These are phyloP conservation scores for Trifolium fragiferum DNA, from an alignment of 306 rosid genomes.

Conservation along the genomic window DNA sequence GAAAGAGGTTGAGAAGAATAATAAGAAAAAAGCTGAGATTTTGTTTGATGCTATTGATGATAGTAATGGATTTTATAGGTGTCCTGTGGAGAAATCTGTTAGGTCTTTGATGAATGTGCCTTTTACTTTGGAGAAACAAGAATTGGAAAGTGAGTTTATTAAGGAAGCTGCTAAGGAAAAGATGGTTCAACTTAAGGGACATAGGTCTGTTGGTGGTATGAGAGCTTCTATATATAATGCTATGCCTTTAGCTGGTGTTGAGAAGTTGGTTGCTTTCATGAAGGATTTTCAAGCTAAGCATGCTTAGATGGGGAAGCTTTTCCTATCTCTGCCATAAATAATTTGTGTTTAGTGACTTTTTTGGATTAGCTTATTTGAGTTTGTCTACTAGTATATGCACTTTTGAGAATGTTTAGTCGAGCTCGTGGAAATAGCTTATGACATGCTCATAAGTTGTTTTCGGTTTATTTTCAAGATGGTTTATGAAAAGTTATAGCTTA, in stretches of 20 bases:
- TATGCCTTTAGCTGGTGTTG: slow-evolving; percentile 95
- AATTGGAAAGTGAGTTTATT: slow-evolving; percentile 68
- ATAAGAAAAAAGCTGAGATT: slow-evolving; percentile 73
- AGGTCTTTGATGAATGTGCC: slow-evolving; percentile 98
- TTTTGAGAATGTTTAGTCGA: too few species aligned
- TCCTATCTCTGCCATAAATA: too few species aligned
- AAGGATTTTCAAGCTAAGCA: slow-evolving; percentile 86
- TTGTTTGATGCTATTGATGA: slow-evolving; percentile 68
- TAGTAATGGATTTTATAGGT: slow-evolving; percentile 78
- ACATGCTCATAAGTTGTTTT: too few species aligned
- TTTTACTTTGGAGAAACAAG: slow-evolving; percentile 81
- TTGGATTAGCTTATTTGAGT: too few species aligned
- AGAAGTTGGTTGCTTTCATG: slow-evolving; percentile 93
- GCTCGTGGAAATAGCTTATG: too few species aligned
- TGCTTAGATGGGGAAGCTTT: not conserved
- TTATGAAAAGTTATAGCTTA: too few species aligned
- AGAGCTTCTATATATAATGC: slow-evolving; percentile 95
- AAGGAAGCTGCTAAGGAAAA: slow-evolving; percentile 91
- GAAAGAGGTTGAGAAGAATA: slow-evolving; percentile 86
- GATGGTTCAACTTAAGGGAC: slow-evolving; percentile 97
- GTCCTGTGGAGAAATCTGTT: slow-evolving; percentile 88
- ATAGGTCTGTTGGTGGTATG: slow-evolving; percentile 95
- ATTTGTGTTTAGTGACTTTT: too few species aligned
- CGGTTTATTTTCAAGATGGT: too few species aligned
- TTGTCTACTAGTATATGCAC: too few species aligned